Conservation (phyloP, 2,329 filamentous ascomycete genomes). For the Trichoderma gracile region DNA sequence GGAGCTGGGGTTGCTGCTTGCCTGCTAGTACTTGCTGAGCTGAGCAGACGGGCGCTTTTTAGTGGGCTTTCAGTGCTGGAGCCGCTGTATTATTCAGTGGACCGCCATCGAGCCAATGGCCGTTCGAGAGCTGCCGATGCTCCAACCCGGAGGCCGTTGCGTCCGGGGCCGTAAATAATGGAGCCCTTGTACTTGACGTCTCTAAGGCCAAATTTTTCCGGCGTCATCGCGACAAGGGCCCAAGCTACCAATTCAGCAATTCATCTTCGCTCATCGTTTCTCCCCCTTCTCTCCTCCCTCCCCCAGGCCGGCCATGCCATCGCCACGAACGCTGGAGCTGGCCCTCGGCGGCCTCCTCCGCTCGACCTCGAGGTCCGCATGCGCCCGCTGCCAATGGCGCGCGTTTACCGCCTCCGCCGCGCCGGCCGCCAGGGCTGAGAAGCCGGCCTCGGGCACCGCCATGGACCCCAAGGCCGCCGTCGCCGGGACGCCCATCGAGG, state of each 20-base stretch:
- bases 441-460: constrained; percentile 40
- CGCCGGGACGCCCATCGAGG: constrained; percentile 54
- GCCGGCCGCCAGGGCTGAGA: constrained; percentile 36
- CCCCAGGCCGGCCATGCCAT: constrained; percentile 19
- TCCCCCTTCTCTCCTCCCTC: too few species aligned
- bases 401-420: constrained; percentile 49
- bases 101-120: background rate
- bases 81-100: background rate
- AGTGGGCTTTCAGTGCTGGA: constrained; percentile 12
- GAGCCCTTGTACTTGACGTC: constrained; percentile 11
- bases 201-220: constrained; percentile 3
- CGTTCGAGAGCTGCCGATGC: constrained; percentile 11
- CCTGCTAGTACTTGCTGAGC: background rate
- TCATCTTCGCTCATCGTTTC: too few species aligned
- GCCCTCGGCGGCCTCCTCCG: constrained; percentile 33
- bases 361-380: constrained; percentile 39
- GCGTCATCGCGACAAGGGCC: constrained; percentile 9
- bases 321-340: constrained; percentile 38
- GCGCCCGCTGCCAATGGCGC: constrained; percentile 54
- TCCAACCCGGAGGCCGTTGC: constrained; percentile 6
- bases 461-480: constrained; percentile 43
- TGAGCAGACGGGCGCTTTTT: background rate
- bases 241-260: background rate
- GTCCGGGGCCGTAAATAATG: constrained; percentile 11
- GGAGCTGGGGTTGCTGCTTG: too few species aligned